Evolutionary conservation across 2,329 filamentous ascomycete species (phyloP), one percentile per base, ranked within the genome.

Genomic region (Shiraia sp.): DNA sequence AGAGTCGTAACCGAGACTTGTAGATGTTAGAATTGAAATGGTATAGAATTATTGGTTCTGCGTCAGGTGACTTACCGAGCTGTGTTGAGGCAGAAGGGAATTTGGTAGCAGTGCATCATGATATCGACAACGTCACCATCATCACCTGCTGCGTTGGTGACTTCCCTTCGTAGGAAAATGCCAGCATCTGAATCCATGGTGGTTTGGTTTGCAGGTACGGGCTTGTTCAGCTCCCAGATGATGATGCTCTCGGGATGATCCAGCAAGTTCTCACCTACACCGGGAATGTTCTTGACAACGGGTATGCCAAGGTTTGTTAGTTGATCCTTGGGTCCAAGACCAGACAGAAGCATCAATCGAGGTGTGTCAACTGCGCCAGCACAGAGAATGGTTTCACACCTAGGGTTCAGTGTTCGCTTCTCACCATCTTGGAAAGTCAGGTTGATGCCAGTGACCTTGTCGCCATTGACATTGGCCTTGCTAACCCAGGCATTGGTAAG

Each of bases 31-130:
- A 45, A 10, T 42, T 15, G 10, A 22, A 22, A 8, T 22, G 19
- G 19, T n/a, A 13, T 14, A n/a, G 3, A 3, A 27, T 24, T 6
- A 16, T 12, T 14, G 10, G 25, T 36, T 32, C 16, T n/a, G 13
- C 22, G 7, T 14, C 4, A 24, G 22, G 9, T 23, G 34, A 32
- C 61, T 53, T 65, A 70, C 67, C 88, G 84, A 40, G 79, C 75
- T 1, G 90, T 96, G 79, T 95, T 95, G 56, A 90, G 82, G 49
- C 85, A 88, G 73, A 95, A 95, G 39, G 90, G 90, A 55, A 95
- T 95, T 73, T 95, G 90, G 76, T 95, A 95, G 80, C 90, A 95
- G 75, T 95, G 90, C 87, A 93, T 93, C 90, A 95, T 95, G 61
- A 95, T 74, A 64, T 96, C 90, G 51, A 87, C 87, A 40, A 88